Evolutionary conservation across 768 basidiomycete species (phyloP), one percentile per base, ranked within the genome.

Genomic region (Suillus tomentosus): DNA sequence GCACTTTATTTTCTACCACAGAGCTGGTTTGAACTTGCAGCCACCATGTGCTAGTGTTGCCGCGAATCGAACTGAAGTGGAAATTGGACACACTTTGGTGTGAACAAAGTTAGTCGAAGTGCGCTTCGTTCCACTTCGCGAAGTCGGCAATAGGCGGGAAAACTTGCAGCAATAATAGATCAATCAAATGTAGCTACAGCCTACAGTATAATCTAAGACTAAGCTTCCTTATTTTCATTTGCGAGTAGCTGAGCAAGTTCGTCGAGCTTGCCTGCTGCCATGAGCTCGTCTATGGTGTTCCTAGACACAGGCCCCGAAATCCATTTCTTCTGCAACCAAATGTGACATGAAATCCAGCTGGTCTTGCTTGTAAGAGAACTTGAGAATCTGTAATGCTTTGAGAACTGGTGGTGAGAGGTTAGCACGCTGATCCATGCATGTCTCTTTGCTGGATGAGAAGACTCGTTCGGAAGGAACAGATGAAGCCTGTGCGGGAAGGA

Each of bases 401-500:
- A 76, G 62, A 5, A 73, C 55, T 1, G 63, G 47, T 36, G 9
- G 36, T 9, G 36, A 36, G 36, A 36, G 36, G 36, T 36, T 36
- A 9, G 36, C 36, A 36, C 36, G 36, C 36, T 8, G 9, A 36
- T 36, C 36, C 1, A 8, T 9, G 36, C 36, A 36, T 9, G 9
- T 36, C 36, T 36, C 36, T 27, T 27, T 51, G 50, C 50, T 51
- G 14, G 50, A 51, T 14, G 24, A 51, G 50, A 27, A 51, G 14
- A 51, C 50, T 24, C 6, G 50, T 27, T 51, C 14, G 24, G 50
- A 59, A 24, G 57, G 57, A 0, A 59, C 57, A 14, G 74, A 76
- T 3, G 76, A 77, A 27, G 71, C 71, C 59, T 72, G 70, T 5
- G 64, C 51, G 4, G 70, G 67, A 24, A 70, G 53, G 51, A 59